These are phyloP conservation scores for Ramalina intermedia DNA, from an alignment of 495 filamentous ascomycete species.

Conservation along the genomic window DNA sequence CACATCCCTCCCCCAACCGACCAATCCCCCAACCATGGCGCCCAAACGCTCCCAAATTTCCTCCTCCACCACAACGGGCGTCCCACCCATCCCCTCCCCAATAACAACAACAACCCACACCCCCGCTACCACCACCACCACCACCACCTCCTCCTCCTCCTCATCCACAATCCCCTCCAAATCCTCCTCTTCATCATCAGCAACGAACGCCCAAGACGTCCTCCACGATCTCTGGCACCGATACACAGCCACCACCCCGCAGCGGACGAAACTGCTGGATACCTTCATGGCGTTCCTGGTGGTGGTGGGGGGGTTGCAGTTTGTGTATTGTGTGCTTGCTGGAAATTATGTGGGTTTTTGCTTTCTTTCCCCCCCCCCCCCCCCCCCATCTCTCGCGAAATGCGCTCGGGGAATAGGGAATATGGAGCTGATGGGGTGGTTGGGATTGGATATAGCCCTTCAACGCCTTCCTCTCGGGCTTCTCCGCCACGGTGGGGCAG, in stretches of 20 bases:
- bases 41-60: constrained; percentile 29
- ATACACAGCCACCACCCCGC: constrained; percentile 66
- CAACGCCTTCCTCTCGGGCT: constrained; percentile 94
- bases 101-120: too few species aligned
- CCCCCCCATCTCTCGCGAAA: not conserved
- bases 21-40: constrained; percentile 25
- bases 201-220: constrained; percentile 38
- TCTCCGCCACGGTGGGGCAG: constrained; percentile 88
- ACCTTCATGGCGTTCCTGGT: constrained; percentile 84
- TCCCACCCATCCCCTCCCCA: constrained; percentile 19
- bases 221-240: constrained; percentile 47
- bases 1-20: not conserved
- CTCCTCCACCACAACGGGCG: constrained; percentile 21
- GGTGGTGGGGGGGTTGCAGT: constrained; percentile 74
- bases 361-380: too few species aligned
- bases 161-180: constrained; percentile 23
- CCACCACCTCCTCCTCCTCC: constrained; percentile 19
- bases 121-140: constrained; percentile 15
- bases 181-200: constrained; percentile 30
- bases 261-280: constrained; percentile 85
- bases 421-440: too few species aligned
- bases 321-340: constrained; percentile 79
- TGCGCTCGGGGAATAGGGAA: too few species aligned
- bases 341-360: constrained; percentile 74
- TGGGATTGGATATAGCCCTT: constrained; percentile 51